Conservation (phyloP, 225 moss, liverwort and hornwort species). For the Sphagnum contortum region DNA sequence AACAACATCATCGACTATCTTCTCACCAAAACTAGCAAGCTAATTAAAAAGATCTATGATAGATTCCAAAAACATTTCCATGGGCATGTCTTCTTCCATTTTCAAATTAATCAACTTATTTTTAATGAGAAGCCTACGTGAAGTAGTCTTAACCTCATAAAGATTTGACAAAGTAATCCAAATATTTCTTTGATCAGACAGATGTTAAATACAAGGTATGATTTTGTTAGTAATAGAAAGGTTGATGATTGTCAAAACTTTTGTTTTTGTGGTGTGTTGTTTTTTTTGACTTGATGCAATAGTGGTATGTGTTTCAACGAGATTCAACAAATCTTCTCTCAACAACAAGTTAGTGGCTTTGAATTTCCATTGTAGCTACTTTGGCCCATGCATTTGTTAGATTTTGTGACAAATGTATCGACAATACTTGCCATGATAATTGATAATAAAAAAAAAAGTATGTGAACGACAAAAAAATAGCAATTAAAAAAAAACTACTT, state of each 20-base stretch:
- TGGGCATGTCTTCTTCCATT: neutral
- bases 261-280: neutral
- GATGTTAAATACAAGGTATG: neutral
- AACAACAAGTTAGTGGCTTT: neutral
- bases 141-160: constrained; percentile 1
- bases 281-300: neutral
- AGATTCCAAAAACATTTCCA: neutral
- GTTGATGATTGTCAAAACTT: neutral
- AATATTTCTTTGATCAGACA: neutral
- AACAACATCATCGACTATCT: neutral
- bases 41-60: neutral
- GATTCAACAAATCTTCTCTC: neutral
- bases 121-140: neutral
- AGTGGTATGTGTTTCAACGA: neutral
- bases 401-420: neutral
- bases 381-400: neutral
- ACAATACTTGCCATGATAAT: no score
- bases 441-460: no score
- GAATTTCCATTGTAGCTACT: neutral
- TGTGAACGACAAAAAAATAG: no score
- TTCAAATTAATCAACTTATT: neutral
- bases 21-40: constrained; percentile 1
- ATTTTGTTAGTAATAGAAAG: neutral
- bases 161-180: neutral
- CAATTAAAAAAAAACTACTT: no score